These are phyloP conservation scores for Suillus lakei DNA, from an alignment of 768 basidiomycete species.

Conservation along the genomic window DNA sequence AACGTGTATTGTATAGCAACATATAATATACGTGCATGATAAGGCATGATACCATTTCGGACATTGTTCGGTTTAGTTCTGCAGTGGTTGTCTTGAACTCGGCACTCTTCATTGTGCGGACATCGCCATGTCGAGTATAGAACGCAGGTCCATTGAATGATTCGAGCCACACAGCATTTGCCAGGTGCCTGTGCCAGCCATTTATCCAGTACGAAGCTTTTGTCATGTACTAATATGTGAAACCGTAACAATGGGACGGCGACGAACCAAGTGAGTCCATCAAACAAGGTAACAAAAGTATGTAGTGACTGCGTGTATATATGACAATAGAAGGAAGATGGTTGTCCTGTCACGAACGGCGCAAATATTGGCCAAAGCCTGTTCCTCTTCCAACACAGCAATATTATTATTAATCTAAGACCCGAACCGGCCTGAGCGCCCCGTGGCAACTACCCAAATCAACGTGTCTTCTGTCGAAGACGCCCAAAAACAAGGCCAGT, in stretches of 20 bases:
- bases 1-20: not conserved
- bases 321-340: not conserved
- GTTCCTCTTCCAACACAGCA: not conserved
- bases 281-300: not conserved
- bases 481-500: not conserved
- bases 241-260: not conserved
- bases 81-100: not conserved
- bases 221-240: not conserved
- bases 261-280: not conserved
- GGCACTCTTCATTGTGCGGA: too few relatives aligned
- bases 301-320: too few relatives aligned
- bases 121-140: not conserved
- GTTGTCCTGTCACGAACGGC: too few relatives aligned
- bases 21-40: not conserved
- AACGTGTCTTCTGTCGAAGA: not conserved
- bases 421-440: not conserved
- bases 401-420: not conserved
- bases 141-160: too few relatives aligned
- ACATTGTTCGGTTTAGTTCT: too few relatives aligned
- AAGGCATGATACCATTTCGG: not conserved
- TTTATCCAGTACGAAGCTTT: not conserved
- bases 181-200: not conserved
- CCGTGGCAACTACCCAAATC: not conserved
- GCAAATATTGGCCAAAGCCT: not conserved
- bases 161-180: not conserved